Base-by-base conservation (phyloP, 106 monocot genomes). In the Ottelia alismoides region DNA sequence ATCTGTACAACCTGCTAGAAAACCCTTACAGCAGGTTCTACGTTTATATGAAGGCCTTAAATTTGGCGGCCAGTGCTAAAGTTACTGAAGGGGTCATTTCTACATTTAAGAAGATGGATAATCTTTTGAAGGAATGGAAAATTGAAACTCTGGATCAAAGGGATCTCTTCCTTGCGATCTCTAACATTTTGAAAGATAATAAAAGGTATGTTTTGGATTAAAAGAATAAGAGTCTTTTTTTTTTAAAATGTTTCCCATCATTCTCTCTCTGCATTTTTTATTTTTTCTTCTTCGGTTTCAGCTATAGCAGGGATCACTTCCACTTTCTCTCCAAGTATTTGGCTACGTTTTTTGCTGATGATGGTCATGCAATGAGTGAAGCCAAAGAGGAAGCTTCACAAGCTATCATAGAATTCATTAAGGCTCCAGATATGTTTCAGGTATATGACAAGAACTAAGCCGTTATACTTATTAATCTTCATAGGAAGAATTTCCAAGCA, bases 401-500 rank as follows among this genome's bases (percentile, higher is more conserved):
- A 23, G 96, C 96, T 66, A 77, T 89, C 62, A 51, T 88, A 52
- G 96, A 89, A 61, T 96, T 96, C 72, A 76, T 85, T 17, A 96
- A 77, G 61, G 71, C 84, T 31, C 76, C 84, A 11, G 78, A 77
- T 31, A 66, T 77, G 30, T 96, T 82, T 70, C 88, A 88, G 88
- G 96, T 96, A 66, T 31, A 20, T 18, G 20, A 50, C 20, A 50
- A 50, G 18, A 20, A 50, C 49, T 14, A 50, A 22, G 1, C 49
- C 49, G 7, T 18, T 20, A 20, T 50, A 14, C 21, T n/a, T n/a
- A n/a, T n/a, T n/a, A n/a, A n/a, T n/a, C n/a, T n/a, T n/a, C n/a
- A n/a, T n/a, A n/a, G n/a, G n/a, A n/a, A n/a, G n/a, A n/a, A n/a
- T n/a, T n/a, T n/a, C n/a, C n/a, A n/a, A n/a, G n/a, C n/a, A n/a